phyloP scores from a whole-genome alignment of 2,329 filamentous ascomycete species.

The Helicocarpus griseus region DNA sequence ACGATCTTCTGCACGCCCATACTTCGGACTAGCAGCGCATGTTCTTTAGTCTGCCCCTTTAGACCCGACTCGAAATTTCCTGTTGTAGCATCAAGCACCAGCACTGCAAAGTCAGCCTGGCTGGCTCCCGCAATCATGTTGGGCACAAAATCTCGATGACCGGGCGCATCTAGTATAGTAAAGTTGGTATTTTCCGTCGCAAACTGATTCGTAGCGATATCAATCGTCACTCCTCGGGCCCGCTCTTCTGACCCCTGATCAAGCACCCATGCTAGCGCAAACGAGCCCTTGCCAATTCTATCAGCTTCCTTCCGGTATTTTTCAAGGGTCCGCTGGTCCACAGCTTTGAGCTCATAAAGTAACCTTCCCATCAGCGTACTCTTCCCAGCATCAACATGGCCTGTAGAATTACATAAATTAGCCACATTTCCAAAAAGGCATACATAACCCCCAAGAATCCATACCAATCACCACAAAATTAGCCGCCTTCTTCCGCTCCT shows the following conservation, averaged over 20 bases:
- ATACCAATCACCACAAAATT: slow-evolving; percentile 89
- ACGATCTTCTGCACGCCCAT: slow-evolving; percentile 83
- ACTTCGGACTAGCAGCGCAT: slow-evolving; percentile 78
- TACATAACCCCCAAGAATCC: slow-evolving; percentile 18
- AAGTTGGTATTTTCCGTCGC: slow-evolving; percentile 80
- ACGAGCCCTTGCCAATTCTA: slow-evolving; percentile 86
- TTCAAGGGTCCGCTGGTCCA: slow-evolving; percentile 80
- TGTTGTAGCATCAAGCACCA: slow-evolving; percentile 84
- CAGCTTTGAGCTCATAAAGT: slow-evolving; percentile 75
- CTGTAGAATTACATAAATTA: slow-evolving; percentile 36
- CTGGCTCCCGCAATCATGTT: slow-evolving; percentile 98
- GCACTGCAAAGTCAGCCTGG: slow-evolving; percentile 88
- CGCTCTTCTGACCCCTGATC: slow-evolving; percentile 87
- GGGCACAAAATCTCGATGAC: slow-evolving; percentile 90
- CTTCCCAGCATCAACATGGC: slow-evolving; percentile 95
- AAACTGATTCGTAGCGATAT: slow-evolving; percentile 91
- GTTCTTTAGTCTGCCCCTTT: slow-evolving; percentile 88
- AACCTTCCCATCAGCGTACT: slow-evolving; percentile 96
- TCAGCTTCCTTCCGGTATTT: slow-evolving; percentile 83
- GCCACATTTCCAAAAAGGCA: not conserved
- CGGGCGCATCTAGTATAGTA: slow-evolving; percentile 90
- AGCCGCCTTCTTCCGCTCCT: slow-evolving; percentile 65
- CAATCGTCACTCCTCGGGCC: slow-evolving; percentile 84
- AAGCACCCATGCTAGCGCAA: slow-evolving; percentile 93
- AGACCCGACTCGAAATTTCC: slow-evolving; percentile 91